Percentiles rank a stretch among this genome's conserved stretches.
Conservation (phyloP, 352 stramenopile genomes). For the Hyaloperonospora arabidopsidis region DNA sequence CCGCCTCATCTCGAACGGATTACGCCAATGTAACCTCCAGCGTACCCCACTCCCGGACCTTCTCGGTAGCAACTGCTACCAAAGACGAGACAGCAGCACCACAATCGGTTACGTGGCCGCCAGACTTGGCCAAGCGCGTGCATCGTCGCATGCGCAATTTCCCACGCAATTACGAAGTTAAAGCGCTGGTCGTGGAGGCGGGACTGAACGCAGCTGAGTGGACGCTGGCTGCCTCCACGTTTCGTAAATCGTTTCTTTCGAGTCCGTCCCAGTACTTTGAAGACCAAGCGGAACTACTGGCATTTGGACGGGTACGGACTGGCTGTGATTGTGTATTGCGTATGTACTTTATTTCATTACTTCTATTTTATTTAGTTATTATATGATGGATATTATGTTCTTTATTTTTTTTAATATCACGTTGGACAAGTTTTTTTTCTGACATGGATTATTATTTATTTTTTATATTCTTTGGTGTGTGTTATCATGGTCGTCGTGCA, state of each 20-base stretch:
- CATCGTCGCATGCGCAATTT: conserved; percentile 47
- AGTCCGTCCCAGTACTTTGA: conserved; percentile 48
- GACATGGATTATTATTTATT: not conserved
- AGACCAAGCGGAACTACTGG: conserved; percentile 44
- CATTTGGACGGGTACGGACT: conserved; percentile 33
- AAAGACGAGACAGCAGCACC: not conserved
- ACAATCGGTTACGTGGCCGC: conserved; percentile 24
- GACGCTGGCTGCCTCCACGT: conserved; percentile 43
- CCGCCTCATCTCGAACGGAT: not conserved
- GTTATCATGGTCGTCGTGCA: conserved; percentile 9
- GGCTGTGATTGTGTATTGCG: not conserved
- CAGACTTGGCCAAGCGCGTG: conserved; percentile 32
- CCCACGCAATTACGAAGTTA: conserved; percentile 62
- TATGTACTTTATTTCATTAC: not conserved
- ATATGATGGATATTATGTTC: too few species aligned
- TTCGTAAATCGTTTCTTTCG: conserved; percentile 55
- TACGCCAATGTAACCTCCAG: conserved; percentile 4
- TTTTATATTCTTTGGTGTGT: not conserved
- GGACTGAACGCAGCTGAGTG: conserved; percentile 61
- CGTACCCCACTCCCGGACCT: conserved; percentile 1
- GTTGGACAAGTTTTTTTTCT: too few species aligned
- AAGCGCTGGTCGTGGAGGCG: conserved; percentile 54
- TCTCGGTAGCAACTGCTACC: not conserved
- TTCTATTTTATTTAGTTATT: too few species aligned
- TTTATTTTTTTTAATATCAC: too few species aligned